These are phyloP conservation scores for Crithidia expoeki DNA, from an alignment of 208 protist genomes.

Conservation along the genomic window DNA sequence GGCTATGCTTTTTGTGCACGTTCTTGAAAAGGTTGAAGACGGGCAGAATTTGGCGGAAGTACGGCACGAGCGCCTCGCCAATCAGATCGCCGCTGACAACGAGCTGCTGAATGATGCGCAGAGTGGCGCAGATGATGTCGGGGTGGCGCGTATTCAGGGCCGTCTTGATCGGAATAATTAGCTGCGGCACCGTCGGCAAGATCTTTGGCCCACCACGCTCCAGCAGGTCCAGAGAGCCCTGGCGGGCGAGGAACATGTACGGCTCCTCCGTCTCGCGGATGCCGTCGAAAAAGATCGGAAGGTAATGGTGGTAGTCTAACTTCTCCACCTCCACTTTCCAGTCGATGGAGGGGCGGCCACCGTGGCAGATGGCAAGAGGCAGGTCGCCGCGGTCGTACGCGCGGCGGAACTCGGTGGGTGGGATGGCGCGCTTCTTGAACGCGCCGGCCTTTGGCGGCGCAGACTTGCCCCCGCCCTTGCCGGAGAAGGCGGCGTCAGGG, in stretches of 20 bases:
- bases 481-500: conserved; percentile 72
- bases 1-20: conserved; percentile 87
- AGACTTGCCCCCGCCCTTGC: conserved; percentile 78
- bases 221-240: conserved; percentile 96
- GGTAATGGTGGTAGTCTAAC: conserved; percentile 99
- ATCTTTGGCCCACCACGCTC: conserved; percentile 96
- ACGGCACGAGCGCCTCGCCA: conserved; percentile 98
- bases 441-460: conserved; percentile 89
- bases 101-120: conserved; percentile 97
- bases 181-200: conserved; percentile 98
- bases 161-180: conserved; percentile 99
- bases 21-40: conserved; percentile 99
- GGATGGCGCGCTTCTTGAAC: conserved; percentile 81
- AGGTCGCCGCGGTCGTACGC: conserved; percentile 99
- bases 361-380: conserved; percentile 96
- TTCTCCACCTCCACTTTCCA: conserved; percentile 99
- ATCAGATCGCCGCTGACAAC: conserved; percentile 96
- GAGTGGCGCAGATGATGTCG: conserved; percentile 96
- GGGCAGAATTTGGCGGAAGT: conserved; percentile 99
- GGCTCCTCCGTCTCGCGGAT: conserved; percentile 98
- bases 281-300: conserved; percentile 99
- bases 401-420: conserved; percentile 95
- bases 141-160: conserved; percentile 99
- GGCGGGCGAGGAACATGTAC: conserved; percentile 97
- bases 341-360: conserved; percentile 76